Conservation (phyloP, 495 filamentous ascomycete species). For the Staphylotrichum tortipilum region DNA sequence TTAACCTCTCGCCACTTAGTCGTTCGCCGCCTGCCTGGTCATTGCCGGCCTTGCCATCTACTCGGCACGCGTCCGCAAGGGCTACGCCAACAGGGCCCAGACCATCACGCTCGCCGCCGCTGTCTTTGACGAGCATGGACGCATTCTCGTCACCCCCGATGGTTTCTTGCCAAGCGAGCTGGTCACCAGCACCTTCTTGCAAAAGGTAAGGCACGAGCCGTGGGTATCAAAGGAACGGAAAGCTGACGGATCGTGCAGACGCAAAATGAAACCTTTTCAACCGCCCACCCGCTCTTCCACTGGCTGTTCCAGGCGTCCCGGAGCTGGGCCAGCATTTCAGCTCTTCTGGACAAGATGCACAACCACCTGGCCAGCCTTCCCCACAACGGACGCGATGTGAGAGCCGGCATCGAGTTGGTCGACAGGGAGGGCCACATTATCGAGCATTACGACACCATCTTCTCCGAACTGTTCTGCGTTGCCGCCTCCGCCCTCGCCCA, state of each 20-base stretch:
- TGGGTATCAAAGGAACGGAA: too few species aligned
- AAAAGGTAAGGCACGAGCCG: conserved; percentile 39
- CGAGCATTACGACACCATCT: conserved; percentile 62
- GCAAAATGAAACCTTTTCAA: conserved; percentile 67
- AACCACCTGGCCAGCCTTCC: conserved; percentile 43
- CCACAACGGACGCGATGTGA: conserved; percentile 13
- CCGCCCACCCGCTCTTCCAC: conserved; percentile 71
- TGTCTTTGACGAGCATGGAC: conserved; percentile 65
- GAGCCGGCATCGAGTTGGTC: conserved; percentile 26
- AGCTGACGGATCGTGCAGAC: conserved; percentile 30
- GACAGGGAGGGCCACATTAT: conserved; percentile 39
- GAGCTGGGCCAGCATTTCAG: conserved; percentile 61
- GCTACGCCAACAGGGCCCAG: conserved; percentile 57
- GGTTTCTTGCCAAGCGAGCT: conserved; percentile 73
- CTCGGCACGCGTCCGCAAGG: conserved; percentile 45
- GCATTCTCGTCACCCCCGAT: conserved; percentile 69
- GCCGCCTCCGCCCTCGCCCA: conserved; percentile 66
- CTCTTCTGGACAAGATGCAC: conserved; percentile 62
- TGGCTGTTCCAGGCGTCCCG: conserved; percentile 78
- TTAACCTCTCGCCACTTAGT: conserved; percentile 31
- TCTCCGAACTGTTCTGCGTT: conserved; percentile 82
- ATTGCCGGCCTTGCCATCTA: conserved; percentile 42
- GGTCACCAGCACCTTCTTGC: conserved; percentile 70
- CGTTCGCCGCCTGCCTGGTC: conserved; percentile 51
- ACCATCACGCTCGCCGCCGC: conserved; percentile 70